Percentiles rank a stretch among this genome's conserved stretches.
phyloP scores from a whole-genome alignment of 148 eudicot genomes.

The Nyssa sinensis region DNA sequence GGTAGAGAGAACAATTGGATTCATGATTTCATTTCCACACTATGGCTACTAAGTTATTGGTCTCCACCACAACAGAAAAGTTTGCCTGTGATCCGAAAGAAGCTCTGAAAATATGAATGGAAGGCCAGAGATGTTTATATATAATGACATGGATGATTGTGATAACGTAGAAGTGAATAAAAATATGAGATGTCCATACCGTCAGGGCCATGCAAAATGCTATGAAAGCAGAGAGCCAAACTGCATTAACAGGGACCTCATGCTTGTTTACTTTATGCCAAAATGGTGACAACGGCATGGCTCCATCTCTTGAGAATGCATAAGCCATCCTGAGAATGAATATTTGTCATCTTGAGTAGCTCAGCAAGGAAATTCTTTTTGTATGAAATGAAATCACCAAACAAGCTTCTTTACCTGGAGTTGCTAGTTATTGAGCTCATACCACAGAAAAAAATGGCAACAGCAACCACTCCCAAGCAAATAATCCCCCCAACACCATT shows the following conservation, averaged over 20 bases:
- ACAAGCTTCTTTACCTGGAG: constrained; percentile 61
- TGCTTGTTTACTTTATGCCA: constrained; percentile 94
- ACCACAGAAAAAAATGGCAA: constrained; percentile 91
- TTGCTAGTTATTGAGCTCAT: constrained; percentile 96
- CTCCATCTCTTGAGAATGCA: constrained; percentile 99
- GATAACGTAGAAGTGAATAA: background rate
- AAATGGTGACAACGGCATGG: constrained; percentile 81
- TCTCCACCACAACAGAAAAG: background rate
- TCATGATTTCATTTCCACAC: no score
- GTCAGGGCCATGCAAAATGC: constrained; percentile 96
- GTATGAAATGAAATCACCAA: background rate
- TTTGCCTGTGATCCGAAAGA: background rate
- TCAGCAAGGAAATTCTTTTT: background rate
- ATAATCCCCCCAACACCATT: constrained; percentile 81
- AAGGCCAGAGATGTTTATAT: background rate
- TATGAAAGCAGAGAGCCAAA: constrained; percentile 82
- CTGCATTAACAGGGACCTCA: constrained; percentile 89
- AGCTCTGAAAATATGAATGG: background rate
- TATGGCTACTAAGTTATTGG: no score
- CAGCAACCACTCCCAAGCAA: constrained; percentile 80
- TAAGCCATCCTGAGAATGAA: constrained; percentile 70
- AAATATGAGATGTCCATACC: constrained; percentile 38
- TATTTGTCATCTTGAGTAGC: background rate
- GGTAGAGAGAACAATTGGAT: no score
- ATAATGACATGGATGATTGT: background rate